These are phyloP conservation scores for Spergularia marina DNA, from an alignment of 148 eudicot species.

Conservation along the genomic window DNA sequence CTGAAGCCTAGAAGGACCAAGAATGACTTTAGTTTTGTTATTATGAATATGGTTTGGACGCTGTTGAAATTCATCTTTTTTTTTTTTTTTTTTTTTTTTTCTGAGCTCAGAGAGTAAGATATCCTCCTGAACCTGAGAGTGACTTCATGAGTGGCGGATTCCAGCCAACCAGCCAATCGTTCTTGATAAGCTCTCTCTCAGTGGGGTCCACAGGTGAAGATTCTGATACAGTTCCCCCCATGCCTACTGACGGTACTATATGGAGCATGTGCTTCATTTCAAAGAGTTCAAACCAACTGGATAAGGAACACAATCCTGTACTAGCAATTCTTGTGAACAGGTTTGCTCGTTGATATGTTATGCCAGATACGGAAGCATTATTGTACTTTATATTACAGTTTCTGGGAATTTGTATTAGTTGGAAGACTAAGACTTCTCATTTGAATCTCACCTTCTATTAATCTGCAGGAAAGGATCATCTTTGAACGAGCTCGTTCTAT, in stretches of 20 bases:
- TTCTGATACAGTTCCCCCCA: slow-evolving; percentile 18
- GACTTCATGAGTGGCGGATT: slow-evolving; percentile 34
- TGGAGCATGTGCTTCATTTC: slow-evolving; percentile 99
- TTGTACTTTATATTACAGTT: slow-evolving; percentile 9
- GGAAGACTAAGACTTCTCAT: slow-evolving; percentile 19
- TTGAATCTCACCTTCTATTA: background rate
- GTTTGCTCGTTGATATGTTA: slow-evolving; percentile 34
- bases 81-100: slow-evolving; percentile 24
- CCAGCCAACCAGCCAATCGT: slow-evolving; percentile 32
- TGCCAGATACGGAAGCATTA: slow-evolving; percentile 1
- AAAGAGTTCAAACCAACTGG: slow-evolving; percentile 38
- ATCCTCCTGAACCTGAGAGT: slow-evolving; percentile 64
- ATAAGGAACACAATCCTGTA: slow-evolving; percentile 57
- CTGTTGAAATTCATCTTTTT: slow-evolving; percentile 13
- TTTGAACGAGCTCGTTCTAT: slow-evolving; percentile 66
- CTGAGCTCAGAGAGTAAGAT: slow-evolving; percentile 49
- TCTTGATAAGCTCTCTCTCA: slow-evolving; percentile 17
- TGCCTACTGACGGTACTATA: slow-evolving; percentile 57
- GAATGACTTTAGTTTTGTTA: background rate
- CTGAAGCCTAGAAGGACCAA: background rate
- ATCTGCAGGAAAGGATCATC: slow-evolving; percentile 67
- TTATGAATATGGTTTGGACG: slow-evolving; percentile 4
- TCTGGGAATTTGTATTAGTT: slow-evolving; percentile 11
- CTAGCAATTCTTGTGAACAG: slow-evolving; percentile 83
- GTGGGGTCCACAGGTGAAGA: slow-evolving; percentile 18